These are phyloP conservation scores for Ogataea nakhonphanomensis DNA, from an alignment of 805 yeast species.

Conservation along the genomic window DNA sequence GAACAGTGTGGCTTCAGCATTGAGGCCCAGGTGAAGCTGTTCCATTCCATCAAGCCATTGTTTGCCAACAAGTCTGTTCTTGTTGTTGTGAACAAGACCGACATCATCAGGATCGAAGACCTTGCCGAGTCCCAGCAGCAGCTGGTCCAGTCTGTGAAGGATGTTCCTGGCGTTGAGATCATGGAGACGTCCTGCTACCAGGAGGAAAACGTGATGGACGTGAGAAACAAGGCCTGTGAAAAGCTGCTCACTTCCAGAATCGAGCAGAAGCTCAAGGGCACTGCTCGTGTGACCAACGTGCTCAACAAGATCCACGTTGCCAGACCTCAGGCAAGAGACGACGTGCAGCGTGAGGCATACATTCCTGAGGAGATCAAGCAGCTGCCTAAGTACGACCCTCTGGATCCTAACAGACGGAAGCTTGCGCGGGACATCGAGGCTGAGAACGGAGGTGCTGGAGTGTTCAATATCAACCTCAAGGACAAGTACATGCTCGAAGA, in stretches of 20 bases:
- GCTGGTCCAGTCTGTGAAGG: constrained; percentile 60
- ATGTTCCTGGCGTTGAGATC: constrained; percentile 80
- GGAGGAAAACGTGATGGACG: constrained; percentile 93
- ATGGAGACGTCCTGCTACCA: constrained; percentile 91
- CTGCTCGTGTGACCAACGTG: constrained; percentile 83
- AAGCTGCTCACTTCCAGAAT: constrained; percentile 91
- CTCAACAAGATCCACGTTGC: constrained; percentile 96
- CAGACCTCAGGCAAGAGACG: constrained; percentile 85
- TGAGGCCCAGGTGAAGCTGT: constrained; percentile 95
- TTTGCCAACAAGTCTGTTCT: constrained; percentile 95
- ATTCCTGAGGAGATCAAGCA: constrained; percentile 74
- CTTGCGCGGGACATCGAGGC: constrained; percentile 87
- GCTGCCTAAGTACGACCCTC: constrained; percentile 64
- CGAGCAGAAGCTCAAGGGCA: constrained; percentile 92
- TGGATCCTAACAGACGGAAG: constrained; percentile 77
- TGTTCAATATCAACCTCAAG: constrained; percentile 86
- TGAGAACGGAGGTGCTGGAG: constrained; percentile 99
- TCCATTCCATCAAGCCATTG: constrained; percentile 94
- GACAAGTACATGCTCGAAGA: constrained; percentile 90
- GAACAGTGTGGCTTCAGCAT: constrained; percentile 99
- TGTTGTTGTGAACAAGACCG: constrained; percentile 94
- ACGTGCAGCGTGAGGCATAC: constrained; percentile 68
- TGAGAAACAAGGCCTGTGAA: constrained; percentile 96
- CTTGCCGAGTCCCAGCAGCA: constrained; percentile 72
- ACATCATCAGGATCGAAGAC: constrained; percentile 82